Conservation (phyloP, 2,329 filamentous ascomycete species). For the Cadophora gregata region DNA sequence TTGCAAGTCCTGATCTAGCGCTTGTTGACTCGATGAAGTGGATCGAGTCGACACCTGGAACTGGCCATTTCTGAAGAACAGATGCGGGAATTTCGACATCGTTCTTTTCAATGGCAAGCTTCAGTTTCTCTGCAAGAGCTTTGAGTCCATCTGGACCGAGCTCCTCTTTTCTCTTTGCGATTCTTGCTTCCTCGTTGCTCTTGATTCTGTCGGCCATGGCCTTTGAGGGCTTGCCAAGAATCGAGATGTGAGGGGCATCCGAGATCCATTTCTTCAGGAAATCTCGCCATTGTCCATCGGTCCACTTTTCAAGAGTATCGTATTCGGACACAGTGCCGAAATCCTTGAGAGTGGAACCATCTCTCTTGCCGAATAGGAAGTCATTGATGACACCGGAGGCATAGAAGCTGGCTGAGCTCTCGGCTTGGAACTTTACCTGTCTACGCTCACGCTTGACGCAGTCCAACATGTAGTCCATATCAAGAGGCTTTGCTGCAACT, state of each 20-base stretch:
- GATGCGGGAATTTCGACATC: slow-evolving; percentile 83
- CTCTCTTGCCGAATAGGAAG: slow-evolving; percentile 85
- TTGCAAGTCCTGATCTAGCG: slow-evolving; percentile 80
- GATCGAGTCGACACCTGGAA: slow-evolving; percentile 88
- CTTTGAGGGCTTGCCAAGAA: slow-evolving; percentile 85
- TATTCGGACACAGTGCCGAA: slow-evolving; percentile 63
- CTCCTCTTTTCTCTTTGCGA: slow-evolving; percentile 78
- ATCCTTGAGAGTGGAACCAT: slow-evolving; percentile 76
- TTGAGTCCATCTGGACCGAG: slow-evolving; percentile 84
- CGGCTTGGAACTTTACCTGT: slow-evolving; percentile 82
- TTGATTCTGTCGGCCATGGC: slow-evolving; percentile 83
- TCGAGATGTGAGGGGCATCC: slow-evolving; percentile 84
- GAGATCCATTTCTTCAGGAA: slow-evolving; percentile 86
- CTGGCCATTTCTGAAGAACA: slow-evolving; percentile 79
- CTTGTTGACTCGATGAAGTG: slow-evolving; percentile 92
- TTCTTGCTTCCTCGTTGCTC: slow-evolving; percentile 76
- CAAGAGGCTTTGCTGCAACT: slow-evolving; percentile 78
- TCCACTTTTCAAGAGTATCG: slow-evolving; percentile 78
- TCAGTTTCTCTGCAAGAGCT: slow-evolving; percentile 75
- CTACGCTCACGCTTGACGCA: slow-evolving; percentile 83
- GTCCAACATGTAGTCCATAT: slow-evolving; percentile 89
- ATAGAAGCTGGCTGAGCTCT: slow-evolving; percentile 81
- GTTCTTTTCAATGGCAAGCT: slow-evolving; percentile 86
- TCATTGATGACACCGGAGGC: slow-evolving; percentile 87
- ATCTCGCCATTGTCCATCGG: slow-evolving; percentile 79